Conservation (phyloP, 345 rosid genomes). For the Passiflora organensis region DNA sequence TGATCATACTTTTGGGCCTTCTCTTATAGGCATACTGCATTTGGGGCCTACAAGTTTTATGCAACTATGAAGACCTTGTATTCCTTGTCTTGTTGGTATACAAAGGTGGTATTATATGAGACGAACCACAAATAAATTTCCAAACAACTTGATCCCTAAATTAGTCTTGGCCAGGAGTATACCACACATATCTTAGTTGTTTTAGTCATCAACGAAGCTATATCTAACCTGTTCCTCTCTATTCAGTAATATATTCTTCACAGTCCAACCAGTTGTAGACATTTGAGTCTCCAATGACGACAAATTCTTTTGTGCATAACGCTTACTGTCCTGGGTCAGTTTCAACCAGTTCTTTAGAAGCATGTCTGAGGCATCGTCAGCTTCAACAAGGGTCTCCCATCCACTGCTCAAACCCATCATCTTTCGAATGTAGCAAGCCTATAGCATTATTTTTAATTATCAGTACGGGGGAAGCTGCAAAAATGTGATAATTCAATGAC, state of each 20-base stretch:
- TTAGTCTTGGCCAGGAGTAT: no score
- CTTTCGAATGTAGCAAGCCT: conserved; percentile 56
- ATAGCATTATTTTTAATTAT: background rate
- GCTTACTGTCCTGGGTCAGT: conserved; percentile 41
- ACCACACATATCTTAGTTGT: background rate
- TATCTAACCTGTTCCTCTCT: conserved; percentile 57
- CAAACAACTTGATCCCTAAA: no score
- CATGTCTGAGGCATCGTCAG: conserved; percentile 12
- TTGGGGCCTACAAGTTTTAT: no score
- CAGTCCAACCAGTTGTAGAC: conserved; percentile 55
- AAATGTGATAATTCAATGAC: background rate
- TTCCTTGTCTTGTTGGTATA: no score
- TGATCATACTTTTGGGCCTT: no score
- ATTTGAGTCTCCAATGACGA: conserved; percentile 41
- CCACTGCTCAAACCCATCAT: conserved; percentile 27
- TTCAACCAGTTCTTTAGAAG: conserved; percentile 35
- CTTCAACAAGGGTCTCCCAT: conserved; percentile 26
- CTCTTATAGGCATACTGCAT: no score
- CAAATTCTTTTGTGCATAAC: conserved; percentile 22
- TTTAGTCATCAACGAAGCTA: conserved; percentile 52
- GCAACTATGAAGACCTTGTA: no score
- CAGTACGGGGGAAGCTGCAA: background rate
- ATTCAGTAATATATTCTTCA: conserved; percentile 55
- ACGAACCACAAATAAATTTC: no score
- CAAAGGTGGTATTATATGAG: no score